Percentiles rank a stretch among this genome's conserved stretches.
phyloP scores from a whole-genome alignment of 352 stramenopile genomes.

The Thraustochytrium sp. region DNA sequence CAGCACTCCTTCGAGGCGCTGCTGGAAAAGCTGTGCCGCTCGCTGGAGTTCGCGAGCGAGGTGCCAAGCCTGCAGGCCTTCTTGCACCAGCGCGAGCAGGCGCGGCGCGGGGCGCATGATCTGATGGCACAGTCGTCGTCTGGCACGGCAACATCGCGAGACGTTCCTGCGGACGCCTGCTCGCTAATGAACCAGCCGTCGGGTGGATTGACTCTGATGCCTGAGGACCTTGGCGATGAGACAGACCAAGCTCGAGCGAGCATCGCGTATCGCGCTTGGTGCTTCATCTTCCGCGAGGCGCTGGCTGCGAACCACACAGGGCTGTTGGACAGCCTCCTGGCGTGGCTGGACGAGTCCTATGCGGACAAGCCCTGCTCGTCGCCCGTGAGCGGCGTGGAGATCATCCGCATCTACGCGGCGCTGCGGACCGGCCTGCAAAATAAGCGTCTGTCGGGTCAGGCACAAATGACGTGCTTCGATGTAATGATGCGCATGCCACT shows the following conservation, averaged over 20 bases:
- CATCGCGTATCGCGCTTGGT: not conserved
- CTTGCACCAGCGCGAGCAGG: no score
- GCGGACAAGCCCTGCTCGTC: not conserved
- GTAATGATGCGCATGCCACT: not conserved
- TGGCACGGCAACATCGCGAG: no score
- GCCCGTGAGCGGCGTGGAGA: not conserved
- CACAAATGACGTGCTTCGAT: not conserved
- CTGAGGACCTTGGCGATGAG: not conserved
- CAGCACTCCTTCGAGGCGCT: no score
- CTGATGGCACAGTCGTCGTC: no score
- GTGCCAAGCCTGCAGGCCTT: no score
- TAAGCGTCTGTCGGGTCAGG: not conserved
- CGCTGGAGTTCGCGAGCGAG: no score
- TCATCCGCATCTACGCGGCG: not conserved
- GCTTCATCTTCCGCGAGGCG: constrained; percentile 20
- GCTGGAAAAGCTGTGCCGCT: no score
- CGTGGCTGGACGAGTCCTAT: not conserved
- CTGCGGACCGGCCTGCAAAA: constrained; percentile 19
- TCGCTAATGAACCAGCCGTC: no score
- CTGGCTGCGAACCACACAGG: not conserved
- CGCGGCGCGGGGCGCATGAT: no score
- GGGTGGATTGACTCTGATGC: no score
- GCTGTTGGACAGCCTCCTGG: not conserved
- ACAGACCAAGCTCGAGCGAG: not conserved
- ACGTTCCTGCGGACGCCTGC: no score